Conservation (phyloP, 2,329 filamentous ascomycete species). For the Westerdykella aurantiaca region DNA sequence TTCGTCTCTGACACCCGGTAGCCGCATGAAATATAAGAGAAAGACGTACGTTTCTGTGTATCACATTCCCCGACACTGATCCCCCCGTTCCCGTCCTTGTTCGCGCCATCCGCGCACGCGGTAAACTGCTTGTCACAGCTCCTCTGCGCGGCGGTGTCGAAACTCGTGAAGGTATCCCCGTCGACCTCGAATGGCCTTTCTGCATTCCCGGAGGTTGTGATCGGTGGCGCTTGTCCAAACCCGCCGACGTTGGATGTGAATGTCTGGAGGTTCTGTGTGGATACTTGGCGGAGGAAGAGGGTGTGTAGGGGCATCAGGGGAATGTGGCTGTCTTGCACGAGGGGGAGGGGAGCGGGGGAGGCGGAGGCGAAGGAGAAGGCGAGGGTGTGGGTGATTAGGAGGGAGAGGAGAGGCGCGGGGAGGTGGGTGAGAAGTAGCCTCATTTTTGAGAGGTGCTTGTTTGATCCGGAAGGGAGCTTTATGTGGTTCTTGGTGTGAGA, state of each 20-base stretch:
- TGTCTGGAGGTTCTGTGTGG: conserved; percentile 23
- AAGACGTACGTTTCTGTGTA: conserved; percentile 42
- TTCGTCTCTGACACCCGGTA: background rate
- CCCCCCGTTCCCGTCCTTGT: conserved; percentile 45
- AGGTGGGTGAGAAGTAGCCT: conserved; percentile 2
- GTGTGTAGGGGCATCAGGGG: conserved; percentile 28
- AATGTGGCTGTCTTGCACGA: conserved; percentile 16
- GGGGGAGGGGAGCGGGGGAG: conserved; percentile 18
- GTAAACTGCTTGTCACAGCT: conserved; percentile 61
- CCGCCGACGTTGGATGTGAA: conserved; percentile 48
- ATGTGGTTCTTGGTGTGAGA: no score
- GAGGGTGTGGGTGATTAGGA: conserved; percentile 15
- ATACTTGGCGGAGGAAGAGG: conserved; percentile 29
- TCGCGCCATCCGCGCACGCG: conserved; percentile 42
- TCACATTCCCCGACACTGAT: conserved; percentile 48
- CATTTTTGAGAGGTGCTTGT: conserved; percentile 6
- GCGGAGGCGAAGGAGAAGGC: conserved; percentile 1
- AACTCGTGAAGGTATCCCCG: conserved; percentile 47
- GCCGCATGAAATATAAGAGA: background rate
- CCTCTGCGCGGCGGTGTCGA: conserved; percentile 52
- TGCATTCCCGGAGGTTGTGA: conserved; percentile 45
- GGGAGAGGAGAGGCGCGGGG: conserved; percentile 10
- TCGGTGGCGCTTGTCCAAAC: conserved; percentile 45
- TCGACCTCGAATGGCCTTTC: conserved; percentile 38
- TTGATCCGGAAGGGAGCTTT: no score